Evolutionary conservation across 306 rosid genomes (phyloP), one percentile per base, ranked within the genome.

Genomic region (Cucurbita maxima): DNA sequence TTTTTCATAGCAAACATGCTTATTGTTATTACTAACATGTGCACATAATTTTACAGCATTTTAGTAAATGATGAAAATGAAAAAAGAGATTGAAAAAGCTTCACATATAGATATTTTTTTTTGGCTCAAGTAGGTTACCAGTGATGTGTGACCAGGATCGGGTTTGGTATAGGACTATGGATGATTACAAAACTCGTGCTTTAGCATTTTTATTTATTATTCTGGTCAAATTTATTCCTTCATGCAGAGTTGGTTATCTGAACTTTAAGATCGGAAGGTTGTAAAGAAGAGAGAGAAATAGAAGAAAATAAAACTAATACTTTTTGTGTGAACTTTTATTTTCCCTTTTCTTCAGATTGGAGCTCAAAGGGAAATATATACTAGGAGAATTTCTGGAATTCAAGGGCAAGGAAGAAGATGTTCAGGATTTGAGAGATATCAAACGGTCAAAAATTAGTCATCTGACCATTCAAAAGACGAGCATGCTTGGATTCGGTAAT

Each of bases 401-500:
- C 83, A 94, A 91, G 77, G 99, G 99, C 40, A 91, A 87, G 86
- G 66, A 81, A 71, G 97, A 86, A 74, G 99, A 94, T 75, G 74
- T 87, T 40, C 76, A 77, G 41, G 86, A 85, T 60, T 87, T 94
- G 83, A 83, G 82, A 78, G 71, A 74, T 48, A 83, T 94, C 73
- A 89, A 70, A 87, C 88, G 99, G 84, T 85, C 99, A 78, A 94
- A 91, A 85, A 89, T 91, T 69, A 79, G 83, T 53, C 87, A 70
- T 25, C 12, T 94, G 81, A 47, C 78, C 30, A 80, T 87, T 72
- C 97, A 89, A 62, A 88, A 87, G 89, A 94, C 89, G 0, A 94
- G 99, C 84, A 94, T 89, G 92, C 86, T 94, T 74, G 99, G 99
- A 72, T 84, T 91, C 76, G 96, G 99, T 94, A 91, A 83, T 82